Conservation (phyloP, 2,329 filamentous ascomycete species). For the Ascochyta rabiei region DNA sequence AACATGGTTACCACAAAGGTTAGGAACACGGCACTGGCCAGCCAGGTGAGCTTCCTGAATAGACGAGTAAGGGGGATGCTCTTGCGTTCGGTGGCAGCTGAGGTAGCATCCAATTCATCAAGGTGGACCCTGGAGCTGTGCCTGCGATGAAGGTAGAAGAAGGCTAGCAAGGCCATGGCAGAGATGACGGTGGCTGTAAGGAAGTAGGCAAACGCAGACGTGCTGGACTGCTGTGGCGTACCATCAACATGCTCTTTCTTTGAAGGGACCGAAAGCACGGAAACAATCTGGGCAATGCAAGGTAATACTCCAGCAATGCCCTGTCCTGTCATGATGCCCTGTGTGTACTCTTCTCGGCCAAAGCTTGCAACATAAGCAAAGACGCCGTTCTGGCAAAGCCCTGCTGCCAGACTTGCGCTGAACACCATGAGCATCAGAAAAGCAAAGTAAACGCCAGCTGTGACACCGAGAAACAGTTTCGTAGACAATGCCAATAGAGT, state of each 20-base stretch:
- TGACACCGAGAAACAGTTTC: constrained; percentile 65
- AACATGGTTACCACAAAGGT: constrained; percentile 90
- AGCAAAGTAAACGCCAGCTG: constrained; percentile 72
- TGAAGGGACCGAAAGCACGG: constrained; percentile 72
- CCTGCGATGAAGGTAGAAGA: constrained; percentile 72
- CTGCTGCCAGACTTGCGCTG: constrained; percentile 77
- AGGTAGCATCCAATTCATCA: constrained; percentile 33
- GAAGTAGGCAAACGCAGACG: constrained; percentile 88
- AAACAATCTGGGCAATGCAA: constrained; percentile 82
- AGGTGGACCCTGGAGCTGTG: constrained; percentile 43
- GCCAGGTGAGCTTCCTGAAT: constrained; percentile 78
- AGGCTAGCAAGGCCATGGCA: constrained; percentile 70
- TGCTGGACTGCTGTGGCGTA: constrained; percentile 56
- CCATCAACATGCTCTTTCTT: constrained; percentile 47
- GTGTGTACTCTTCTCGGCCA: constrained; percentile 84
- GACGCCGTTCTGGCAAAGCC: constrained; percentile 89
- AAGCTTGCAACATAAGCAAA: constrained; percentile 92
- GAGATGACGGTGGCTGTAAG: constrained; percentile 83
- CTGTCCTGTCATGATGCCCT: constrained; percentile 95
- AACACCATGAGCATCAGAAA: constrained; percentile 86
- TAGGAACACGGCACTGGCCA: constrained; percentile 76
- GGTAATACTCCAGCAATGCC: constrained; percentile 90
- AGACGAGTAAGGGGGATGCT: constrained; percentile 67
- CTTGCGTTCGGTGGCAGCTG: constrained; percentile 45
- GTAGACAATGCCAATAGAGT: constrained; percentile 81